Base-by-base conservation (phyloP, 2,329 filamentous ascomycete species). In the Epichloe hybrida region DNA sequence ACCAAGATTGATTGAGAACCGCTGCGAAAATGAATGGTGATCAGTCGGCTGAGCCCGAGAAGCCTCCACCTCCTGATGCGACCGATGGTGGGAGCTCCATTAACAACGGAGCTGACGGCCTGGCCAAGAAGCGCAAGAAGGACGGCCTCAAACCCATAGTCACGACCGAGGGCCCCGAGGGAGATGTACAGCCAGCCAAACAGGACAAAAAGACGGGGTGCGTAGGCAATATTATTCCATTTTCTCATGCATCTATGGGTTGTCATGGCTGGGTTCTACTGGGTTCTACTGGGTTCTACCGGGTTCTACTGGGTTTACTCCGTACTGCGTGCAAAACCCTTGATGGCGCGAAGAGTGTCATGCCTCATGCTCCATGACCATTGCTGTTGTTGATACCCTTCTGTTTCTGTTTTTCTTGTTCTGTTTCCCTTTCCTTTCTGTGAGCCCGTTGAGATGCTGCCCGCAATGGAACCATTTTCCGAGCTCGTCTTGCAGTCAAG, bases 71-170 rank as follows among this genome's bases (percentile, higher is more conserved):
- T 34, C 36, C 45, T 13, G 50, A 52, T 38, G 56, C 53, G 20
- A 49, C 48, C 27, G 45, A 44, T 23, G 31, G 36, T 48, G 50
- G 54, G 52, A 55, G 51, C 48, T 53, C 61, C 50, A 67, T 11
- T 3, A 31, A 31, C 27, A 31, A 67, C 52, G 61, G 62, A 50
- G 59, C 56, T 49, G 63, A 58, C 48, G 55, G 61, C n/a, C 53
- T 56, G 23, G 61, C 62, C 21, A 87, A 86, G 75, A 88, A 88
- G 75, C 77, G 83, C 62, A 83, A 84, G 72, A 88, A 88, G 75
- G 81, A 83, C 41, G 76, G 75, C 50, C 70, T 86, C 58, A 86
- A 86, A 69, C 84, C 84, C 60, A 87, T 88, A 62, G 84, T 88
- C 67, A 88, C 83, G 40, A 84, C 77, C 53, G 83, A 71, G 66